phyloP scores from a whole-genome alignment of 2,329 filamentous ascomycete species.

The Atkinsonella texensis region DNA sequence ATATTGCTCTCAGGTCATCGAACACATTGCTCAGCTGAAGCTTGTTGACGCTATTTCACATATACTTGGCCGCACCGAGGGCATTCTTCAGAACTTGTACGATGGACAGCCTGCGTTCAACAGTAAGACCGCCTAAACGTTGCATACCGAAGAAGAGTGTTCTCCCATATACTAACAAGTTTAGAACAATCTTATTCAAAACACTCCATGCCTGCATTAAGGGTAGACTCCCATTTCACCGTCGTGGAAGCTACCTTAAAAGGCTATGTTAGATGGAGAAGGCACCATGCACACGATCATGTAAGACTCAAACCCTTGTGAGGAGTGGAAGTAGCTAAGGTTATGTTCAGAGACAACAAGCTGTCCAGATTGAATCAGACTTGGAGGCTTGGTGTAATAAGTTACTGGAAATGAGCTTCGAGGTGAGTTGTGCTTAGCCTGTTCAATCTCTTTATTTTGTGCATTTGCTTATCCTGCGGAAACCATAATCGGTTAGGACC shows the following conservation, averaged over 20 bases:
- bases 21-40: conserved; percentile 70
- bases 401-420: conserved; percentile 58
- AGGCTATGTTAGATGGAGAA: conserved; percentile 72
- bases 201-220: conserved; percentile 58
- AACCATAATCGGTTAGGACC: conserved; percentile 42
- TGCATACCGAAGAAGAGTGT: neutral
- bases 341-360: conserved; percentile 31
- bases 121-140: conserved; percentile 29
- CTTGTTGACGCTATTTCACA: conserved; percentile 77
- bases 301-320: conserved; percentile 10
- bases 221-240: conserved; percentile 79
- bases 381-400: conserved; percentile 63
- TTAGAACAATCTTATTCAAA: conserved; percentile 51
- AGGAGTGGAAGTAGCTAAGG: neutral
- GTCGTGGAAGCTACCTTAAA: conserved; percentile 82
- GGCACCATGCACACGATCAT: conserved; percentile 16
- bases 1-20: conserved; percentile 79
- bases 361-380: conserved; percentile 45
- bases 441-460: neutral
- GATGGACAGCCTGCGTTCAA: conserved; percentile 55
- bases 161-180: conserved; percentile 3
- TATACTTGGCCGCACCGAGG: conserved; percentile 70
- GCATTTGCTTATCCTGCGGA: neutral
- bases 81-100: conserved; percentile 64
- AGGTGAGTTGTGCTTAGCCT: conserved; percentile 26